Evolutionary conservation across 2,329 filamentous ascomycete species (phyloP).

Genomic region (Didymella exigua): DNA sequence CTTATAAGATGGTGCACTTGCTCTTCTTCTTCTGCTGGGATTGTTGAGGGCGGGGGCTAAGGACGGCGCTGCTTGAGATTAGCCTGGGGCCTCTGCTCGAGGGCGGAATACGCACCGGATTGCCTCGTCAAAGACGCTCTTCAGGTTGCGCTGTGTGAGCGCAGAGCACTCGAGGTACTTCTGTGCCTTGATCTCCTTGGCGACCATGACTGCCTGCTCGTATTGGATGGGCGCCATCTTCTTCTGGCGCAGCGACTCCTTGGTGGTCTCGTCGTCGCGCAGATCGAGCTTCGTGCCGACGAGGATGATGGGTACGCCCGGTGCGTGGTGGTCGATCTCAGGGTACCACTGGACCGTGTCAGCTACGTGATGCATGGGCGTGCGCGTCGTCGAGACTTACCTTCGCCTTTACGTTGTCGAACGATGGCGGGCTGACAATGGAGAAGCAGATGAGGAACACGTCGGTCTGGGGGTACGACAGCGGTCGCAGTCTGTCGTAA

Average conservation of each 20-base stretch:
- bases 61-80: constrained; percentile 44
- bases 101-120: constrained; percentile 74
- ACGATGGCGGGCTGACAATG: constrained; percentile 95
- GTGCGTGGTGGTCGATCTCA: constrained; percentile 96
- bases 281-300: constrained; percentile 97
- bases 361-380: constrained; percentile 15
- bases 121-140: constrained; percentile 98
- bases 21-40: constrained; percentile 34
- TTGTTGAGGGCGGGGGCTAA: constrained; percentile 47
- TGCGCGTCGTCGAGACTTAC: constrained; percentile 57
- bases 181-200: constrained; percentile 92
- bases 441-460: constrained; percentile 99
- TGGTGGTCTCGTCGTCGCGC: constrained; percentile 82
- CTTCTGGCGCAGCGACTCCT: constrained; percentile 83
- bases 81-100: constrained; percentile 9
- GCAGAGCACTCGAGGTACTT: constrained; percentile 99
- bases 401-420: constrained; percentile 99
- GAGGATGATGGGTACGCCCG: constrained; percentile 92
- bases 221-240: constrained; percentile 98
- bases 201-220: constrained; percentile 84
- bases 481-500: constrained; percentile 91
- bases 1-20: constrained; percentile 40
- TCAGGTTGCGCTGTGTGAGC: constrained; percentile 92
- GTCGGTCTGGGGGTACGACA: constrained; percentile 98
- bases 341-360: constrained; percentile 77